Percentiles rank a stretch among this genome's conserved stretches.
These are phyloP conservation scores for Peronospora destructor DNA, from an alignment of 352 stramenopile species.

Conservation along the genomic window DNA sequence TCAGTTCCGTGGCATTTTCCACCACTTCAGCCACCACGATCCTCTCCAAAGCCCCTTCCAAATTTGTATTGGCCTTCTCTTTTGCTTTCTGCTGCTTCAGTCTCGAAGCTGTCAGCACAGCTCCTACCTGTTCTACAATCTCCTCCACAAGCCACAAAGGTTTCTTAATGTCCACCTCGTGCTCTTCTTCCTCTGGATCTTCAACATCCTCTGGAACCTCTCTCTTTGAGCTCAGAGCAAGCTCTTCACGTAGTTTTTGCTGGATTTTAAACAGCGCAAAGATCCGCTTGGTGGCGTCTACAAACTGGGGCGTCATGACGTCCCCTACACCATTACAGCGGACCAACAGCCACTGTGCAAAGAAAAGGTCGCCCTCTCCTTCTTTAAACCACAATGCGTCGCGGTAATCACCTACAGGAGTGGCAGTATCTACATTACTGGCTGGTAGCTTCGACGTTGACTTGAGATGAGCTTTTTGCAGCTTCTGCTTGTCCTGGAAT, in stretches of 20 bases:
- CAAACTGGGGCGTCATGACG: constrained; percentile 23
- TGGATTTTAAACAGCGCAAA: constrained; percentile 39
- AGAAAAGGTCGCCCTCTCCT: constrained; percentile 36
- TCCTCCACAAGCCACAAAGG: constrained; percentile 22
- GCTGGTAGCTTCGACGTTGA: not conserved
- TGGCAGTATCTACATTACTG: constrained; percentile 1
- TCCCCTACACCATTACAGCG: constrained; percentile 45
- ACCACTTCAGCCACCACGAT: constrained; percentile 49
- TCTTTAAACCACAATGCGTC: constrained; percentile 43
- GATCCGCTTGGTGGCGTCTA: constrained; percentile 25
- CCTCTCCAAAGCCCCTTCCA: constrained; percentile 28
- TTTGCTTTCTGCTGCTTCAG: constrained; percentile 17
- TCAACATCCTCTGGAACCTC: constrained; percentile 9
- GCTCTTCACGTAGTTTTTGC: constrained; percentile 39
- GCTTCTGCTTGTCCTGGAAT: constrained; percentile 20
- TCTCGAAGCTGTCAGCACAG: constrained; percentile 29
- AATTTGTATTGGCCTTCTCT: constrained; percentile 18
- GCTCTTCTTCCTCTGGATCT: constrained; percentile 11
- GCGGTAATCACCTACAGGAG: constrained; percentile 22
- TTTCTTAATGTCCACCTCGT: constrained; percentile 10
- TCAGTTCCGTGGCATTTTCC: constrained; percentile 58
- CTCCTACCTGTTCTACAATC: constrained; percentile 31
- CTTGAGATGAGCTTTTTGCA: constrained; percentile 10
- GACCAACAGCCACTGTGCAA: constrained; percentile 53
- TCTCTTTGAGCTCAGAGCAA: constrained; percentile 23